These are phyloP conservation scores for Deinandra increscens DNA, from an alignment of 129 eudicot species.

Conservation along the genomic window DNA sequence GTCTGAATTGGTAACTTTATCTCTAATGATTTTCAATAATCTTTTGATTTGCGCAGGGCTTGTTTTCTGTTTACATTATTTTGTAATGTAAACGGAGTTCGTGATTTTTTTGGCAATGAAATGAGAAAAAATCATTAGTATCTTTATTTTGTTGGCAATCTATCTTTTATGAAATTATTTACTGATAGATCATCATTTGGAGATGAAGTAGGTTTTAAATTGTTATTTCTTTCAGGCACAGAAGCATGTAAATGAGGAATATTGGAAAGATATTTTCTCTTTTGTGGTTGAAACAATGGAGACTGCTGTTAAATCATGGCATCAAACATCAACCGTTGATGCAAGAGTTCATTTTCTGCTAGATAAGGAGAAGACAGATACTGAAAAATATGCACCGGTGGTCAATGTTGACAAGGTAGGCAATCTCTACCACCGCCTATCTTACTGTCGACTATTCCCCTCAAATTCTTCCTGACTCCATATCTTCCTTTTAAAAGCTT, in stretches of 20 bases:
- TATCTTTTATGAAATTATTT: not conserved
- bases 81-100: not conserved
- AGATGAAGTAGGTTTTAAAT: not conserved
- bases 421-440: not conserved
- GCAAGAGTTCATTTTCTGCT: constrained; percentile 77
- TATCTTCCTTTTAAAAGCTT: not conserved
- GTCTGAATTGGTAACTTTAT: constrained; percentile 61
- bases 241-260: constrained; percentile 60
- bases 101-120: not conserved
- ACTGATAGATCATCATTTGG: not conserved
- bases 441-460: too few species aligned
- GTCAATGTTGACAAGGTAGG: constrained; percentile 93
- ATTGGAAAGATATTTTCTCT: constrained; percentile 52
- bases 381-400: constrained; percentile 81
- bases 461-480: too few species aligned
- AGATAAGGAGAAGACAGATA: constrained; percentile 79
- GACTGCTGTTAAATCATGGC: constrained; percentile 87
- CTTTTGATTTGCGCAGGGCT: not conserved
- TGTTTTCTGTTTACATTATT: not conserved
- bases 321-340: constrained; percentile 80
- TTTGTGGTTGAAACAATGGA: constrained; percentile 93
- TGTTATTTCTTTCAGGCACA: constrained; percentile 50
- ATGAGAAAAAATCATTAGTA: not conserved
- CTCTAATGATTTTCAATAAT: not conserved
- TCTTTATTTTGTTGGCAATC: not conserved